phyloP scores from a whole-genome alignment of 106 monocot genomes.

The Allium fistulosum region DNA sequence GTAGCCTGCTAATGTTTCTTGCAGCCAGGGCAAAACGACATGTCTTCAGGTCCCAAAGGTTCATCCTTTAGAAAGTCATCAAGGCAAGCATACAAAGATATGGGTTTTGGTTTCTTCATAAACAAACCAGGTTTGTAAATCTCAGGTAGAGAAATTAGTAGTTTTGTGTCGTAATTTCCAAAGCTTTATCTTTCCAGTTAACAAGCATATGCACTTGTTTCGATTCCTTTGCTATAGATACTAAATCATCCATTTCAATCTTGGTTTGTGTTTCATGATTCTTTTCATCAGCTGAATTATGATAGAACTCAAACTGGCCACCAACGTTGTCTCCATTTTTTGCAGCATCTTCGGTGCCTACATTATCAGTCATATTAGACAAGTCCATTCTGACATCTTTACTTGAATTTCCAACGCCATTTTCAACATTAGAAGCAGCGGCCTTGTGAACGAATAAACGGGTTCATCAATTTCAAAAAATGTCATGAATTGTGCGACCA shows the following conservation, averaged over 20 bases:
- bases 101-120: conserved; percentile 39
- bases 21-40: conserved; percentile 68
- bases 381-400: conserved; percentile 11
- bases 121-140: conserved; percentile 50
- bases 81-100: conserved; percentile 75
- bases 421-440: conserved; percentile 9
- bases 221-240: conserved; percentile 8
- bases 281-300: conserved; percentile 38
- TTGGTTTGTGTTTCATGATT: conserved; percentile 26
- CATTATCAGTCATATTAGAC: conserved; percentile 4
- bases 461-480: conserved; percentile 55
- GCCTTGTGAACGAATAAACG: conserved; percentile 34
- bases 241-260: conserved; percentile 41
- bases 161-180: conserved; percentile 41
- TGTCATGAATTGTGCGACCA: conserved; percentile 29
- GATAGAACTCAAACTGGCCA: conserved; percentile 38
- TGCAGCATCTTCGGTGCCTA: conserved; percentile 9
- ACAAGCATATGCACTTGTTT: conserved; percentile 61
- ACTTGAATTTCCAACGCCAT: conserved; percentile 5
- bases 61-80: conserved; percentile 90
- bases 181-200: conserved; percentile 38
- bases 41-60: conserved; percentile 31
- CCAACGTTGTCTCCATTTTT: conserved; percentile 13
- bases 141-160: conserved; percentile 56
- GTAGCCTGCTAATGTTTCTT: conserved; percentile 67